Conservation (phyloP, 2,329 filamentous ascomycete species). For the Botrytis cinerea region DNA sequence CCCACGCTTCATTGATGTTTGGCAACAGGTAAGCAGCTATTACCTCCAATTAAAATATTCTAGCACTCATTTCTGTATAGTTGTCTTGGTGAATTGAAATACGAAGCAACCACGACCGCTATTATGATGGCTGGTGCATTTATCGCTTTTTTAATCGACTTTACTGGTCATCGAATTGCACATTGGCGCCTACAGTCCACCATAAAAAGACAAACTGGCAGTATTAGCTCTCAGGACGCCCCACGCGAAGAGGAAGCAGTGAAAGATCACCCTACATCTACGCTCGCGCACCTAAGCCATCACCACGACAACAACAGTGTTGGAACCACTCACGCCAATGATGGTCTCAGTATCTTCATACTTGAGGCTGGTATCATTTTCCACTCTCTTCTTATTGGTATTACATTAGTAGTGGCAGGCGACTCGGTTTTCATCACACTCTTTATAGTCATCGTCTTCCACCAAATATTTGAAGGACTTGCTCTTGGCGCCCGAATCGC, state of each 20-base stretch:
- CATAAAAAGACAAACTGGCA: neutral
- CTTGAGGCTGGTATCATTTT: conserved; percentile 76
- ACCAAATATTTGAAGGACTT: conserved; percentile 77
- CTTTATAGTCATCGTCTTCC: conserved; percentile 72
- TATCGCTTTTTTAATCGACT: conserved; percentile 72
- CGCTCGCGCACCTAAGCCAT: conserved; percentile 1
- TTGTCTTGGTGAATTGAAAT: conserved; percentile 65
- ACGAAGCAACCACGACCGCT: conserved; percentile 69
- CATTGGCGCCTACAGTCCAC: conserved; percentile 48
- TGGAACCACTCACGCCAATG: neutral
- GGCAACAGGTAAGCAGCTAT: neutral
- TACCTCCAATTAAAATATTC: neutral
- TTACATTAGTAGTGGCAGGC: conserved; percentile 55
- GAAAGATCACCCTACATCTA: neutral
- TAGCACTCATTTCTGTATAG: conserved; percentile 18
- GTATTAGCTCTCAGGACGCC: neutral
- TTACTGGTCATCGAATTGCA: conserved; percentile 63
- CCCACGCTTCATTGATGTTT: conserved; percentile 74
- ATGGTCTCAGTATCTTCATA: conserved; percentile 41
- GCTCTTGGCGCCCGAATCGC: conserved; percentile 73
- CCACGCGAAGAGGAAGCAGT: neutral
- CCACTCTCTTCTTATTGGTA: conserved; percentile 65
- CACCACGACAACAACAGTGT: neutral
- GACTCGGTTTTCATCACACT: conserved; percentile 58
- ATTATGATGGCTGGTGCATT: conserved; percentile 75